These are phyloP conservation scores for Candida stauntonica DNA, from an alignment of 805 yeast species.

Conservation along the genomic window DNA sequence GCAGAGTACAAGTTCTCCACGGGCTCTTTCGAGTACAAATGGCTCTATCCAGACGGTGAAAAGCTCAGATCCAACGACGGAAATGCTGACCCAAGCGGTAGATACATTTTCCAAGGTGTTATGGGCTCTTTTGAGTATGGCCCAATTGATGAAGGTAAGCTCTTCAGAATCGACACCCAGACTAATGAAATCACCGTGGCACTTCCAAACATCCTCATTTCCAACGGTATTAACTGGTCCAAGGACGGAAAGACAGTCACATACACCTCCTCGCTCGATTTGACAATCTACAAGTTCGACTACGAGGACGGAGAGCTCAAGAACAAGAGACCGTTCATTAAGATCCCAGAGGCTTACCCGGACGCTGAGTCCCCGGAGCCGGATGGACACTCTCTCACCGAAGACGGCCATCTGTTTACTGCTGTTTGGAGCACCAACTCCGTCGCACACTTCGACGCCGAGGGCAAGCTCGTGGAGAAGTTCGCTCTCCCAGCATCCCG, in stretches of 20 bases:
- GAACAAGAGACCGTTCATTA: constrained; percentile 38
- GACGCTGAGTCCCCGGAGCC: constrained; percentile 53
- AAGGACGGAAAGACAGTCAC: constrained; percentile 38
- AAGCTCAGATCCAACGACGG: constrained; percentile 78
- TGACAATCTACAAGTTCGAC: constrained; percentile 44
- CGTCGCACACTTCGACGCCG: constrained; percentile 47
- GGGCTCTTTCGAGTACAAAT: constrained; percentile 33
- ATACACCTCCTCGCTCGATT: constrained; percentile 50
- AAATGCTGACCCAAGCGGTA: constrained; percentile 68
- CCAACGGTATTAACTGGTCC: constrained; percentile 71
- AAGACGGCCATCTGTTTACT: constrained; percentile 47
- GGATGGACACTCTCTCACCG: constrained; percentile 70
- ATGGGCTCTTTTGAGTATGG: constrained; percentile 57
- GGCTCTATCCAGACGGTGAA: constrained; percentile 31
- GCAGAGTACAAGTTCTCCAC: constrained; percentile 46
- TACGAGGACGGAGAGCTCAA: constrained; percentile 37
- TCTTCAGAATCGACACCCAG: constrained; percentile 38
- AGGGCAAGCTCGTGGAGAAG: constrained; percentile 49
- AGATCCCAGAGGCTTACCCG: constrained; percentile 28
- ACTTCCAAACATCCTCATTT: constrained; percentile 36
- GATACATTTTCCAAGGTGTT: constrained; percentile 68
- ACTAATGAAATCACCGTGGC: constrained; percentile 29
- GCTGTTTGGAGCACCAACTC: constrained; percentile 62
- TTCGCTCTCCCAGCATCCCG: constrained; percentile 54
- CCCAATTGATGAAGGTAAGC: constrained; percentile 45